Percentiles rank a stretch among this genome's conserved stretches.
These are phyloP conservation scores for Leonotis leonurus DNA, from an alignment of 257 asterid genomes.

Conservation along the genomic window DNA sequence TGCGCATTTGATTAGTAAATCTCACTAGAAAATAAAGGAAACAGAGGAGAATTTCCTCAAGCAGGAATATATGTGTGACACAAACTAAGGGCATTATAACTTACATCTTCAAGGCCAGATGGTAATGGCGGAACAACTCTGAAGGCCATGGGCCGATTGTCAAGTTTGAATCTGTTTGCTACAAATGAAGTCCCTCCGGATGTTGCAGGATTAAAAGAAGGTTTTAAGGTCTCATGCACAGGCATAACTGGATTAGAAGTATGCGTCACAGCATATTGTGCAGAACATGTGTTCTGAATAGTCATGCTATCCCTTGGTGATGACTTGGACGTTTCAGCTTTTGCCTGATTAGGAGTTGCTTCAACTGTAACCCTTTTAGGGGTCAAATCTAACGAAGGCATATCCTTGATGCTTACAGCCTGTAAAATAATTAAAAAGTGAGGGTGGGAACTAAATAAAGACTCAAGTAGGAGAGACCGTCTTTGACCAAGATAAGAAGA, in stretches of 20 bases:
- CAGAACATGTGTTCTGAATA: conserved; percentile 26
- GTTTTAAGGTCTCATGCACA: conserved; percentile 38
- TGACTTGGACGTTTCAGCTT: conserved; percentile 41
- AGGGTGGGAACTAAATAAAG: no score
- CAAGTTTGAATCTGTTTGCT: conserved; percentile 76
- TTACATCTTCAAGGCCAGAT: conserved; percentile 68
- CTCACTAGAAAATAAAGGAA: no score
- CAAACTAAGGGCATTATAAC: conserved; percentile 10
- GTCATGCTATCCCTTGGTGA: conserved; percentile 29
- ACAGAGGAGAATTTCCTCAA: no score
- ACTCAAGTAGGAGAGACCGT: no score
- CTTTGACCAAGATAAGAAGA: conserved; percentile 6
- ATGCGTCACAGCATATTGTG: conserved; percentile 26
- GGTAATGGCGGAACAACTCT: conserved; percentile 75
- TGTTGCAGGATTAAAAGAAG: conserved; percentile 46
- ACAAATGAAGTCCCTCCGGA: conserved; percentile 46
- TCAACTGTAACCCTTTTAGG: conserved; percentile 40
- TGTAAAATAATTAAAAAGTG: no score
- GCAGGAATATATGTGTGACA: neutral
- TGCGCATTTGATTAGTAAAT: neutral
- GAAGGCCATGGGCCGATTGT: conserved; percentile 90
- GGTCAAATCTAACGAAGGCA: conserved; percentile 33
- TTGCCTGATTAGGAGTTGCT: conserved; percentile 29
- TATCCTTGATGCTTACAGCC: conserved; percentile 61
- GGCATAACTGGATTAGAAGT: conserved; percentile 25